A percentile compares a stretch with the other conserved stretches of the same genome.
phyloP scores from a whole-genome alignment of 1,284 basidiomycete species.

The Paramarasmius palmivorus region DNA sequence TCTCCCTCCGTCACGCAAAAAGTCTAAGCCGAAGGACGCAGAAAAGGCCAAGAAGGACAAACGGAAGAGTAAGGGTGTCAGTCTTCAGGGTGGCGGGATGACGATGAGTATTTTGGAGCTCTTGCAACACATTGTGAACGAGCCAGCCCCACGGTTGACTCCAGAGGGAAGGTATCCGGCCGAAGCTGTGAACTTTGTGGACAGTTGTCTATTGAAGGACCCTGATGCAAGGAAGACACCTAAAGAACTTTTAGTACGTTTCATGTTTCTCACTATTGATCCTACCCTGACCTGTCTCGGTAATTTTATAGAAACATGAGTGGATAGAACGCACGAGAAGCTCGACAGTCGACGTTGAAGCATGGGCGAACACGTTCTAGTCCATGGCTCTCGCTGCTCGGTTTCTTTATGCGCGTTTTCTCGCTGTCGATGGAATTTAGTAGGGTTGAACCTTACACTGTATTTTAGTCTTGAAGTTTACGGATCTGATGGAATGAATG shows the following conservation, averaged over 20 bases:
- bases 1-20: slow-evolving; percentile 23
- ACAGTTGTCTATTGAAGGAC: slow-evolving; percentile 85
- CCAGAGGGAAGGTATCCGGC: slow-evolving; percentile 69
- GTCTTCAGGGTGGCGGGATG: slow-evolving; percentile 86
- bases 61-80: slow-evolving; percentile 78
- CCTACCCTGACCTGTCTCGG: slow-evolving; percentile 6
- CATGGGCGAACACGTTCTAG: slow-evolving; percentile 64
- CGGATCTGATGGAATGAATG: slow-evolving; percentile 1
- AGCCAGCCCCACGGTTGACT: slow-evolving; percentile 84
- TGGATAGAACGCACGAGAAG: slow-evolving; percentile 56
- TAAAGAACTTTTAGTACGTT: slow-evolving; percentile 76
- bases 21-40: slow-evolving; percentile 32
- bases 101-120: slow-evolving; percentile 98
- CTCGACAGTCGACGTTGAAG: slow-evolving; percentile 57
- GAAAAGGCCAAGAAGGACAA: slow-evolving; percentile 45
- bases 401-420: not conserved
- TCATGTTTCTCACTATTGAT: not conserved
- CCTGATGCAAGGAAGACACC: slow-evolving; percentile 77
- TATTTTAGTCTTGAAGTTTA: not conserved
- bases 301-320: slow-evolving; percentile 45
- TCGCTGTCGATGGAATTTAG: slow-evolving; percentile 3
- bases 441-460: not conserved
- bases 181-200: slow-evolving; percentile 78
- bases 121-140: slow-evolving; percentile 96
- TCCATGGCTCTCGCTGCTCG: not conserved